Base-by-base conservation (phyloP, 1,284 basidiomycete genomes). In the Cutaneotrichosporon arboriforme region DNA sequence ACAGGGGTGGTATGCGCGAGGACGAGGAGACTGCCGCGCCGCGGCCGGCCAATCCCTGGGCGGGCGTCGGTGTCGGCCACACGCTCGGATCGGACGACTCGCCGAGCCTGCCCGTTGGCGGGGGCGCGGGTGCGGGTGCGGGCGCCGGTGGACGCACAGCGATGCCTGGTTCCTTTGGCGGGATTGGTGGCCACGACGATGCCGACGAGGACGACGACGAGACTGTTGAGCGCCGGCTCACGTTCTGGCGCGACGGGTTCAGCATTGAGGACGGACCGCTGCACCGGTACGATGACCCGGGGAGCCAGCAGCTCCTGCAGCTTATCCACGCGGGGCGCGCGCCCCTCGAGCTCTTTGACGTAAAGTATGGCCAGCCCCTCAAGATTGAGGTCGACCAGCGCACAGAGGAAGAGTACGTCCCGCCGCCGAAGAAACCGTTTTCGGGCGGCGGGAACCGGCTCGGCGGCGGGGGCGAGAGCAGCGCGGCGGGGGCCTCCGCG, bases 241-340 rank as follows among this genome's bases (percentile, higher is more conserved):
- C 88, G 0, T 91, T 98, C 75, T 98, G 96, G 94, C 80, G 85
- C 34, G 83, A 97, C 61, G 94, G 94, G 0, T 97, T 97, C 76
- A 87, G 85, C 42, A 83, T 98, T 52, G 91, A 94, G 65, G 90
- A 93, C 62, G 91, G 92, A 2, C 84, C 86, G 36, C 78, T 97
- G 52, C 82, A 87, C 80, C 78, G 81, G 37, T 97, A 96, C 69
- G 87, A 90, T 52, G 84, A 92, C 60, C 89, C 91, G 0, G 80
- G 77, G 5, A 85, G 92, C 65, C 79, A 84, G 40, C 80, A 83
- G 54, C 78, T 90, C 15, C 78, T 98, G 4, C 78, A 80, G 1
- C 84, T 88, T 53, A 88, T 97, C 66, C 84, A 91, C 62, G 76
- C 84, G 7, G 92, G 92, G 81, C 88, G 77, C 41, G 83, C 91